Conservation (phyloP, 139 green algal genomes). For the Deuterostichococcus epilithicus region DNA sequence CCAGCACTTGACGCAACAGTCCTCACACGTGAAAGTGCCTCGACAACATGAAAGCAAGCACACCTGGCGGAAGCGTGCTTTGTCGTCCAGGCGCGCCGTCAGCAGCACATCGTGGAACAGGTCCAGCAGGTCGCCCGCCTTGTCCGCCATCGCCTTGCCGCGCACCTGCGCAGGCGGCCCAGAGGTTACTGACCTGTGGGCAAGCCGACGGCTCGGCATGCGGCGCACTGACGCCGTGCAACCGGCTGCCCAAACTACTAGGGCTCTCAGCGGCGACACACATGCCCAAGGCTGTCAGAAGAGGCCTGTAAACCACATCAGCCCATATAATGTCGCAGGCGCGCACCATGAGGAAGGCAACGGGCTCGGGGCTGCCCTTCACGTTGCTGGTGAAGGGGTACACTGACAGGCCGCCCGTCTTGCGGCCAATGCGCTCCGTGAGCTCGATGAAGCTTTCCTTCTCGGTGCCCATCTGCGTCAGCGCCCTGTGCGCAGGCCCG, state of each 20-base stretch:
- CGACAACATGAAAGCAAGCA: neutral
- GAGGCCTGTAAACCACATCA: neutral
- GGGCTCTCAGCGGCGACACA: too few relatives aligned
- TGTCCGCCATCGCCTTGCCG: conserved; percentile 90
- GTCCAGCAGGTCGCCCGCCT: conserved; percentile 83
- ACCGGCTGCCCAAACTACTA: too few relatives aligned
- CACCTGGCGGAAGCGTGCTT: conserved; percentile 80
- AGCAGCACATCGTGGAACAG: conserved; percentile 83
- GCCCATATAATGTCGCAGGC: neutral
- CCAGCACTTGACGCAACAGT: too few relatives aligned
- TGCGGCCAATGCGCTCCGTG: conserved; percentile 93
- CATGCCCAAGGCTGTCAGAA: neutral
- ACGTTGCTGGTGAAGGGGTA: conserved; percentile 78
- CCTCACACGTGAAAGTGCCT: too few relatives aligned
- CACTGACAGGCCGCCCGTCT: conserved; percentile 90
- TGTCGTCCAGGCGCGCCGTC: conserved; percentile 80
- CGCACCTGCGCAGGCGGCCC: too few relatives aligned
- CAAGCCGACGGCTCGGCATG: too few relatives aligned
- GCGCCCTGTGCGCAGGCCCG: conserved; percentile 35
- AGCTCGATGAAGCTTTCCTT: conserved; percentile 90
- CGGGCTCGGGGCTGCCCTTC: conserved; percentile 53
- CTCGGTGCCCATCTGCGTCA: conserved; percentile 86
- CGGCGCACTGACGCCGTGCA: too few relatives aligned
- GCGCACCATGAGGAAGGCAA: conserved; percentile 76
- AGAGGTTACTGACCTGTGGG: neutral